phyloP scores from a whole-genome alignment of 2,329 filamentous ascomycete species.

The Ascochyta fabae region DNA sequence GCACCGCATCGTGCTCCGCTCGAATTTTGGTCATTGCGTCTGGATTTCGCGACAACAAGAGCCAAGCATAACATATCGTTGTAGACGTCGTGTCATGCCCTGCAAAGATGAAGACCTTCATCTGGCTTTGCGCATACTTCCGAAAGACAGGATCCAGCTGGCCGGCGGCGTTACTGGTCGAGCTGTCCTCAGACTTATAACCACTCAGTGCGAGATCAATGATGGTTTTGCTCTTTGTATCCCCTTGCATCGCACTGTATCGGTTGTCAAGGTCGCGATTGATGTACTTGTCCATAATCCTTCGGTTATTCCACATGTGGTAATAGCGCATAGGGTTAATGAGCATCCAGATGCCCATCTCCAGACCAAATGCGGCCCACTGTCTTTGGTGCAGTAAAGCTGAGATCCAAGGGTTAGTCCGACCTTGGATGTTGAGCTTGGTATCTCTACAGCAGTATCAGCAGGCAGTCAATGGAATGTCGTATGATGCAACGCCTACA shows the following conservation, averaged over 20 bases:
- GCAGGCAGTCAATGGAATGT: background rate
- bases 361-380: constrained; percentile 10
- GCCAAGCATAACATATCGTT: constrained; percentile 33
- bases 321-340: constrained; percentile 19
- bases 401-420: constrained; percentile 10
- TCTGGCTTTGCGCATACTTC: constrained; percentile 28
- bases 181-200: background rate
- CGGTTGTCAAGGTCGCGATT: constrained; percentile 22
- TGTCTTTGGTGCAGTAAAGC: constrained; percentile 12
- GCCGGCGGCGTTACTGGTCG: background rate
- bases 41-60: constrained; percentile 34
- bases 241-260: constrained; percentile 14
- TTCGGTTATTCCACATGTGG: constrained; percentile 2
- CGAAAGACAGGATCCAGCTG: constrained; percentile 23
- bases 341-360: constrained; percentile 12
- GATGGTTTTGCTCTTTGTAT: constrained; percentile 4
- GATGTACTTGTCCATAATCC: constrained; percentile 21
- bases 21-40: constrained; percentile 29
- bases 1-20: constrained; percentile 36
- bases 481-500: background rate
- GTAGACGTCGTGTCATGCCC: constrained; percentile 41
- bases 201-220: background rate
- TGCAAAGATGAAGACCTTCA: constrained; percentile 42
- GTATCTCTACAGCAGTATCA: constrained; percentile 7
- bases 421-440: constrained; percentile 12